These are phyloP conservation scores for Talaromyces amestolkiae DNA, from an alignment of 2,329 filamentous ascomycete genomes.

Conservation along the genomic window DNA sequence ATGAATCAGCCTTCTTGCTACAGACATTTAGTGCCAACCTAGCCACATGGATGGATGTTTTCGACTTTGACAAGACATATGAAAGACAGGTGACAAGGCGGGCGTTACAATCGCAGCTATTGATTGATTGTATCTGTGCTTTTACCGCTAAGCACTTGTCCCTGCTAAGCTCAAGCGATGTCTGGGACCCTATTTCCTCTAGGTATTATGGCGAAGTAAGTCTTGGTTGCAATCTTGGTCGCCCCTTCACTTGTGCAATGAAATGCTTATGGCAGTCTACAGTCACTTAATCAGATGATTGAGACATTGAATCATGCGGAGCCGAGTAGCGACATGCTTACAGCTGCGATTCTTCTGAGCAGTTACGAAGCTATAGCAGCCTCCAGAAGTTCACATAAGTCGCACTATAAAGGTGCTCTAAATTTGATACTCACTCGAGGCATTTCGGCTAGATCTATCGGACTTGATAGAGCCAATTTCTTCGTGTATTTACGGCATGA, in stretches of 20 bases:
- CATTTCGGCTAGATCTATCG: background rate
- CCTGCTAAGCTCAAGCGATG: background rate
- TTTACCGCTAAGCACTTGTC: background rate
- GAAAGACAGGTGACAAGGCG: background rate
- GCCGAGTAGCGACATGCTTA: background rate
- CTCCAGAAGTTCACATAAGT: background rate
- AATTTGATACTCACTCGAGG: background rate
- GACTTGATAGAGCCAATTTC: background rate
- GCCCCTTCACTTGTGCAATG: background rate
- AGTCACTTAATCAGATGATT: background rate
- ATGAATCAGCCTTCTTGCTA: background rate
- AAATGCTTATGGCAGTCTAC: background rate
- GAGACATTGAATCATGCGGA: background rate
- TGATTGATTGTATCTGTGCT: background rate
- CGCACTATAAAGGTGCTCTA: background rate
- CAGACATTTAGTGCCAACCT: background rate
- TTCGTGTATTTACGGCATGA: background rate
- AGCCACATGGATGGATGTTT: background rate
- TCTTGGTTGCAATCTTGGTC: background rate
- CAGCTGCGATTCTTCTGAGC: background rate
- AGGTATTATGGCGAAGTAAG: background rate
- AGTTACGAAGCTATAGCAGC: background rate
- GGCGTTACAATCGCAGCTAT: background rate
- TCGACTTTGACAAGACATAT: background rate
- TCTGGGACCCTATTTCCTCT: background rate